Percentiles rank a stretch among this genome's conserved stretches.
phyloP scores from a whole-genome alignment of 805 yeast species.

The Scheffersomyces stipitis region DNA sequence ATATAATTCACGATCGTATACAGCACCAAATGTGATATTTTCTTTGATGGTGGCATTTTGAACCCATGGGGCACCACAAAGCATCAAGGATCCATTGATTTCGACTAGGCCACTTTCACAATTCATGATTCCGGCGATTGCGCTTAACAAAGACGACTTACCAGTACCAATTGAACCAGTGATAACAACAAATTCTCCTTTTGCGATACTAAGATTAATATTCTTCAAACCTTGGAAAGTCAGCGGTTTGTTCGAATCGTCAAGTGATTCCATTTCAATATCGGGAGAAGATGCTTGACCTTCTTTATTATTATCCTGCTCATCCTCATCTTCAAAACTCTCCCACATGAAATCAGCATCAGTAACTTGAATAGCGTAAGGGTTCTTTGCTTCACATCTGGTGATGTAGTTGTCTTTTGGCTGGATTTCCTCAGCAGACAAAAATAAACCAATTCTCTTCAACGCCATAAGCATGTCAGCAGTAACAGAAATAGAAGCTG shows the following conservation, averaged over 20 bases:
- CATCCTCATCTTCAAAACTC: slow-evolving; percentile 8
- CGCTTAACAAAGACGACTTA: slow-evolving; percentile 34
- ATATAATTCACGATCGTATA: slow-evolving; percentile 21
- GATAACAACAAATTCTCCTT: slow-evolving; percentile 36
- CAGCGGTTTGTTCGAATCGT: slow-evolving; percentile 11
- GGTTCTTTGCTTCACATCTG: slow-evolving; percentile 1
- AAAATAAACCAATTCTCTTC: slow-evolving; percentile 22
- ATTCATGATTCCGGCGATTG: slow-evolving; percentile 38
- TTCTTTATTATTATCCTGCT: slow-evolving; percentile 2
- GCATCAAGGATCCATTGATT: slow-evolving; percentile 25
- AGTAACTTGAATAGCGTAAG: slow-evolving; percentile 17
- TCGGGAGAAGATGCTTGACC: no score
- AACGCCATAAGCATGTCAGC: slow-evolving; percentile 14
- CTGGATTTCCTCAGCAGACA: slow-evolving; percentile 22
- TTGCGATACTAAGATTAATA: slow-evolving; percentile 22
- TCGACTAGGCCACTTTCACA: slow-evolving; percentile 19
- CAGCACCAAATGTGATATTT: slow-evolving; percentile 30
- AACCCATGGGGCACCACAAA: slow-evolving; percentile 39
- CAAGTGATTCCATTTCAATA: slow-evolving; percentile 9
- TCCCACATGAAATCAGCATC: slow-evolving; percentile 34
- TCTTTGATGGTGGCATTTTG: slow-evolving; percentile 35
- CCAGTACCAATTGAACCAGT: slow-evolving; percentile 41
- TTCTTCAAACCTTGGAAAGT: slow-evolving; percentile 28
- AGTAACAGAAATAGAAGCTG: slow-evolving; percentile 10
- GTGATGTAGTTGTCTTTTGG: slow-evolving; percentile 2